A percentile compares a stretch with the other conserved stretches of the same genome.
Conservation (phyloP, 2,329 filamentous ascomycete species). For the Zasmidium cellare region DNA sequence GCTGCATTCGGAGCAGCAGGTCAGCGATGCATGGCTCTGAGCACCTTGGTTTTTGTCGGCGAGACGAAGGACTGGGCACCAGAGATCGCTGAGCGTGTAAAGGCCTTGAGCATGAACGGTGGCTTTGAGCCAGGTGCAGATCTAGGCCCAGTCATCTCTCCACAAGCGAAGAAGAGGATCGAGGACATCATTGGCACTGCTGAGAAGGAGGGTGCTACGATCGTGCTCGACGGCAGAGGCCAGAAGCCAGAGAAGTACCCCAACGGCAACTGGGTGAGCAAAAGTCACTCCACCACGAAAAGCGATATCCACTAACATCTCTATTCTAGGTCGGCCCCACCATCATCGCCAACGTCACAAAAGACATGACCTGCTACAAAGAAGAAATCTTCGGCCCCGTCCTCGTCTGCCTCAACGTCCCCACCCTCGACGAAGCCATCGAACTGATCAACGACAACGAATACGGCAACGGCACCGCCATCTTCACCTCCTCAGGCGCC, state of each 20-base stretch:
- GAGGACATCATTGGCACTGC: constrained; percentile 73
- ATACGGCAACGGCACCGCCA: constrained; percentile 82
- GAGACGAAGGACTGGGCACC: constrained; percentile 81
- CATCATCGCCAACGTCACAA: constrained; percentile 77
- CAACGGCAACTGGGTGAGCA: constrained; percentile 72
- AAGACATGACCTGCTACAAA: constrained; percentile 78
- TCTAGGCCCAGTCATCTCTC: constrained; percentile 78
- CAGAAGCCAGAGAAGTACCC: constrained; percentile 76
- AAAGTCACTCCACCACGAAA: not conserved
- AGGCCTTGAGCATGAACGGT: constrained; percentile 71
- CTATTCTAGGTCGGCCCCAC: constrained; percentile 69
- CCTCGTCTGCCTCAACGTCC: constrained; percentile 75
- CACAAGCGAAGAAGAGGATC: constrained; percentile 76
- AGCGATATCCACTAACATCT: constrained; percentile 20
- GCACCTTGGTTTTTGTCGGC: constrained; percentile 78
- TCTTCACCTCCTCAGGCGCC: constrained; percentile 77
- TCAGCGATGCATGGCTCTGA: constrained; percentile 84
- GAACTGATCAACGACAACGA: constrained; percentile 81
- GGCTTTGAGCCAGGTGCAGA: constrained; percentile 80
- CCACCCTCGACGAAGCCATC: constrained; percentile 77
- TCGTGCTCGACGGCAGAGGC: constrained; percentile 78
- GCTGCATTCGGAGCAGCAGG: constrained; percentile 83
- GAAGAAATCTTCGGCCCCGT: constrained; percentile 88
- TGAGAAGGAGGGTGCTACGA: constrained; percentile 76
- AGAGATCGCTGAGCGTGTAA: constrained; percentile 75